Conservation (phyloP, 768 basidiomycete species). For the Neoboletus magnificus region DNA sequence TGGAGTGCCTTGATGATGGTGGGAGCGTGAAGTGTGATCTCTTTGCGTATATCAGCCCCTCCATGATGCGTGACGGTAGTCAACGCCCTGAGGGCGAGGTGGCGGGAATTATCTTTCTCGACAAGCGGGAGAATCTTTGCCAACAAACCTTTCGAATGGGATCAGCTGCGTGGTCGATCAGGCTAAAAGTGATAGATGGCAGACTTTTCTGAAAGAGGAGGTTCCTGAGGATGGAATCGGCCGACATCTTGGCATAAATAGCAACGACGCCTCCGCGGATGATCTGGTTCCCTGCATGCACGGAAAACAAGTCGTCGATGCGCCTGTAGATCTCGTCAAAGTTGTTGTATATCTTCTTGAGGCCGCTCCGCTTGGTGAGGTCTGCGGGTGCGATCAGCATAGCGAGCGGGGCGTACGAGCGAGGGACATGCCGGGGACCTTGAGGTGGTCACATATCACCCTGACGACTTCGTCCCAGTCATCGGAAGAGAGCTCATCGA, state of each 20-base stretch:
- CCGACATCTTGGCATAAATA: constrained; percentile 63
- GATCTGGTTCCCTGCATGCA: constrained; percentile 41
- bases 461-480: constrained; percentile 48
- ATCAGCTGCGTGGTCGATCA: neutral
- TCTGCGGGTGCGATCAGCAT: constrained; percentile 37
- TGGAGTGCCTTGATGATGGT: constrained; percentile 45
- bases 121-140: constrained; percentile 56
- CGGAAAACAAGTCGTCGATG: constrained; percentile 48
- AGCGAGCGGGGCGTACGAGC: neutral
- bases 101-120: constrained; percentile 44
- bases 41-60: constrained; percentile 44
- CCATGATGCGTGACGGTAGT: constrained; percentile 62
- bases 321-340: constrained; percentile 51
- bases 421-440: constrained; percentile 47
- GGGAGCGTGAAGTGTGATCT: constrained; percentile 45
- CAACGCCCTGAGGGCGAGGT: constrained; percentile 53
- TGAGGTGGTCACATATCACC: constrained; percentile 47
- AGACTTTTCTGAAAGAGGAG: constrained; percentile 57
- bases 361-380: constrained; percentile 50
- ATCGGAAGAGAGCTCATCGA: constrained; percentile 32
- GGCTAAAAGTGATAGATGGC: neutral
- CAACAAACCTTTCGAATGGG: constrained; percentile 43
- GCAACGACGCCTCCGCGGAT: constrained; percentile 56
- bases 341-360: constrained; percentile 60
- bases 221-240: constrained; percentile 56